These are phyloP conservation scores for Eucalyptus marginata DNA, from an alignment of 345 rosid species.

Conservation along the genomic window DNA sequence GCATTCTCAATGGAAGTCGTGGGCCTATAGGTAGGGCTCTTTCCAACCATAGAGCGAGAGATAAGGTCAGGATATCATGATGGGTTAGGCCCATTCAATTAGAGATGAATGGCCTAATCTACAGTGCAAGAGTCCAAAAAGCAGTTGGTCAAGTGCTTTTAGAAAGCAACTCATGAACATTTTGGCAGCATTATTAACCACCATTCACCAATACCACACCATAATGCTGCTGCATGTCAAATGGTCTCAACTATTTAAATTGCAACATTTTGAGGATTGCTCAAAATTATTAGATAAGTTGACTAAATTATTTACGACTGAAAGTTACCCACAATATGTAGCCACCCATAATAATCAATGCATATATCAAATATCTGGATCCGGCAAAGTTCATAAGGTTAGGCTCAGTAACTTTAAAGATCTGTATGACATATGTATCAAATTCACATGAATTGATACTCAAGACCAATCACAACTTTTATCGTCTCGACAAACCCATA, in stretches of 20 bases:
- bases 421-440: fast-evolving
- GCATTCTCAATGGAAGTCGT: background rate
- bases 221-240: background rate
- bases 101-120: background rate
- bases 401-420: background rate
- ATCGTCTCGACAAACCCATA: no score
- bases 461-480: background rate
- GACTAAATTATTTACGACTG: background rate
- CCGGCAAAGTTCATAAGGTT: fast-evolving
- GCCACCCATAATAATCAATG: background rate
- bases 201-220: background rate
- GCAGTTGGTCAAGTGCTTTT: background rate
- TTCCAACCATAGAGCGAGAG: background rate
- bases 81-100: background rate
- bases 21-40: background rate
- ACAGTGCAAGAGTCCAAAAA: background rate
- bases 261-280: background rate
- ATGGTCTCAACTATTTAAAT: background rate
- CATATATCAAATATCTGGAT: background rate
- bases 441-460: background rate
- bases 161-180: background rate
- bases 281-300: background rate
- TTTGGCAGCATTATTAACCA: background rate
- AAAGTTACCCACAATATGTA: background rate
- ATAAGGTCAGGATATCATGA: background rate